These are phyloP conservation scores for Babesia divergens DNA, from an alignment of 169 alveolate genomes.

Conservation along the genomic window DNA sequence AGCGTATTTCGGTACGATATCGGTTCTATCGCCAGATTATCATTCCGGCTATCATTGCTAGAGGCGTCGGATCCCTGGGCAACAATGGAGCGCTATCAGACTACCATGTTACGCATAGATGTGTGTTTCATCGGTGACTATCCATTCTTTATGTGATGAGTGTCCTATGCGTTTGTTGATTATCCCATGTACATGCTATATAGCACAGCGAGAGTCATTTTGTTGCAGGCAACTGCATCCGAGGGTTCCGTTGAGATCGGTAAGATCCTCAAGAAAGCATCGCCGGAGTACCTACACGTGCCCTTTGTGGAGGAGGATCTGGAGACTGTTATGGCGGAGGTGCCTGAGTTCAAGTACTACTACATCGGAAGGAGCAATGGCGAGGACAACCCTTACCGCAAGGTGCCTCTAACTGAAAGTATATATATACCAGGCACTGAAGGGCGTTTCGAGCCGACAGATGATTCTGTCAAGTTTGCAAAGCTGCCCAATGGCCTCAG, in stretches of 20 bases:
- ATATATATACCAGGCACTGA: slow-evolving; percentile 66
- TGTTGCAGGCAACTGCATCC: slow-evolving; percentile 15
- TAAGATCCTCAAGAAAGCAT: slow-evolving; percentile 51
- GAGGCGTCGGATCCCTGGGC: too few relatives aligned
- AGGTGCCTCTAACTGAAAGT: slow-evolving; percentile 72
- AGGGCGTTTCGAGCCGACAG: slow-evolving; percentile 67
- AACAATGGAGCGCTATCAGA: too few relatives aligned
- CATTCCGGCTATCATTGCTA: too few relatives aligned
- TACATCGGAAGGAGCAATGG: slow-evolving; percentile 70
- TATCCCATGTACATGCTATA: too few relatives aligned
- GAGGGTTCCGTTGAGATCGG: slow-evolving; percentile 14
- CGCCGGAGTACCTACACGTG: slow-evolving; percentile 65
- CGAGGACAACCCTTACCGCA: slow-evolving; percentile 67
- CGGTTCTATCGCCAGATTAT: too few relatives aligned
- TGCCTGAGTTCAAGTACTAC: slow-evolving; percentile 78
- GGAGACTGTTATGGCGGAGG: slow-evolving; percentile 73
- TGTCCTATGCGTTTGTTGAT: too few relatives aligned
- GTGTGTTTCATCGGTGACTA: too few relatives aligned
- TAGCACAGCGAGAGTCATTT: background rate
- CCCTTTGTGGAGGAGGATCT: slow-evolving; percentile 75
- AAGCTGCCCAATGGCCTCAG: slow-evolving; percentile 81
- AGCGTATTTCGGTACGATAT: too few relatives aligned
- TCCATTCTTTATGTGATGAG: too few relatives aligned
- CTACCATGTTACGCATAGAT: too few relatives aligned
- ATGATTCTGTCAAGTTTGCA: slow-evolving; percentile 76